Conservation (phyloP, 306 rosid genomes). For the Cyclanthera cordifolia region DNA sequence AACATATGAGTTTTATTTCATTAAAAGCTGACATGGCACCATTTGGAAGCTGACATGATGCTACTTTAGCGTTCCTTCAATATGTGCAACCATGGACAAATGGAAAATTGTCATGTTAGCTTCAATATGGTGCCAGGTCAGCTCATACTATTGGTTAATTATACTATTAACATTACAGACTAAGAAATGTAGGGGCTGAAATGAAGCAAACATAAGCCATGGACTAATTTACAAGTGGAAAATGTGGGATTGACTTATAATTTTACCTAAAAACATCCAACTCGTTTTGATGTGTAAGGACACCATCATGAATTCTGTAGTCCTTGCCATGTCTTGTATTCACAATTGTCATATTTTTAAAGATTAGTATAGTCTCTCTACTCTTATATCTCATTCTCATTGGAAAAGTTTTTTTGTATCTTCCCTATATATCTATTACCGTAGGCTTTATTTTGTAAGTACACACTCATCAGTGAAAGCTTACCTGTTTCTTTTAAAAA, state of each 20-base stretch:
- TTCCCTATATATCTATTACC: no score
- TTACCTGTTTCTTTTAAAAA: no score
- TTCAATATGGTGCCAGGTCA: not conserved
- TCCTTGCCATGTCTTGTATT: no score
- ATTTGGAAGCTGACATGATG: not conserved
- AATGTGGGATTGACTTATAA: not conserved
- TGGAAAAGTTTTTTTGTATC: no score
- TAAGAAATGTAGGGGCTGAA: not conserved
- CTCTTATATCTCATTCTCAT: no score
- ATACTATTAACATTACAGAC: not conserved
- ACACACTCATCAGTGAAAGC: no score
- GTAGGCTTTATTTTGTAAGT: no score
- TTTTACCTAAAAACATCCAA: not conserved
- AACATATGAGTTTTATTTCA: not conserved
- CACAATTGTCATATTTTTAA: no score
- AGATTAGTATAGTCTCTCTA: no score
- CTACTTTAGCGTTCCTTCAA: not conserved
- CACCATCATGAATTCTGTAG: no score
- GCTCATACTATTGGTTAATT: not conserved
- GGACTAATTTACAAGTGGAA: not conserved
- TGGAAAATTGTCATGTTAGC: not conserved
- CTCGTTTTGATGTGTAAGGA: constrained; percentile 1
- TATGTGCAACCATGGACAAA: not conserved
- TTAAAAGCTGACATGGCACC: not conserved
- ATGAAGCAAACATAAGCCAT: not conserved